phyloP scores from a whole-genome alignment of 495 filamentous ascomycete genomes.

The Neurospora discreta region DNA sequence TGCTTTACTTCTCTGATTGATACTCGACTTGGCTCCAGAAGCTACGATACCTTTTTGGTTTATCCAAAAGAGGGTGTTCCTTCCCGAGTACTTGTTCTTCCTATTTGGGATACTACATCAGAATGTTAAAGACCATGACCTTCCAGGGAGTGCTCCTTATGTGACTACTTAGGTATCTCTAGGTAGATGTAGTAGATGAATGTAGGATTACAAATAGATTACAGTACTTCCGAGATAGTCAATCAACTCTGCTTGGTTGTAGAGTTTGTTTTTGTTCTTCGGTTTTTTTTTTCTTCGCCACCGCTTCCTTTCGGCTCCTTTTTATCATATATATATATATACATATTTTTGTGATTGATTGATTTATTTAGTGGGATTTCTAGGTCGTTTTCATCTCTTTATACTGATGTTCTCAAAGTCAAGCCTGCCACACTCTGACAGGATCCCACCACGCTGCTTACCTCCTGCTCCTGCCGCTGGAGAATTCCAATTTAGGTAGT shows the following conservation, averaged over 20 bases:
- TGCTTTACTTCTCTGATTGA: not conserved
- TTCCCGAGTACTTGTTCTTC: not conserved
- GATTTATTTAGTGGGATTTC: too few relatives aligned
- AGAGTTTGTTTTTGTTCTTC: too few relatives aligned
- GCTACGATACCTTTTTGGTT: not conserved
- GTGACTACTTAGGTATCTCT: not conserved
- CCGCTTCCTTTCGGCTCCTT: not conserved
- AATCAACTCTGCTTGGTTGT: not conserved
- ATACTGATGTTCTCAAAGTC: too few relatives aligned
- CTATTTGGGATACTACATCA: too few relatives aligned
- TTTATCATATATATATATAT: too few relatives aligned
- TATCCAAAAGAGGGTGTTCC: not conserved
- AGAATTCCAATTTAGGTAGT: not conserved
- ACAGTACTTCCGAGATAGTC: too few relatives aligned
- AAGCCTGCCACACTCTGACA: too few relatives aligned
- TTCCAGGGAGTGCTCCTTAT: not conserved
- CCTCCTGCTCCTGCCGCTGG: not conserved
- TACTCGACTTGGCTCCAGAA: not conserved
- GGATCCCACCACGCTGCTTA: not conserved
- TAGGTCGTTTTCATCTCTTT: too few relatives aligned
- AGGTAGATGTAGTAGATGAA: too few relatives aligned
- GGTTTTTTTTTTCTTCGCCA: not conserved
- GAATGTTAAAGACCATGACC: not conserved
- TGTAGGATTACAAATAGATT: too few relatives aligned
- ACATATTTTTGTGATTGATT: too few relatives aligned